phyloP scores from a whole-genome alignment of 164 flowering plant species.

The Tetrastigma voinierianum region DNA sequence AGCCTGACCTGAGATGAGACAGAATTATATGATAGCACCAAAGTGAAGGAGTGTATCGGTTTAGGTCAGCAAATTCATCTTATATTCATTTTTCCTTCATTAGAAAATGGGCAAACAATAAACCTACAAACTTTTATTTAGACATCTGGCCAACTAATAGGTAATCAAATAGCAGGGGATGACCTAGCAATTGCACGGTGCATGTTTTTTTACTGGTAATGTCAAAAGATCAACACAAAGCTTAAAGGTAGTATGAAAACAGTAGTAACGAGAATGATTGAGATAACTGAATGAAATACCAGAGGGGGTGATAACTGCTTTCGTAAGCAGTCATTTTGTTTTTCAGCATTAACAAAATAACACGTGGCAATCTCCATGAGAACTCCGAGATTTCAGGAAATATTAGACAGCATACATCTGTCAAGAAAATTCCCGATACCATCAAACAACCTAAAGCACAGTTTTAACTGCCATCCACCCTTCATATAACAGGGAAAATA shows the following conservation, averaged over 20 bases:
- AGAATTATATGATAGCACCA: too few species aligned
- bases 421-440: constrained; percentile 5
- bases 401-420: constrained; percentile 98
- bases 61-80: too few species aligned
- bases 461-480: neutral
- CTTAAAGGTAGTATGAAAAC: neutral
- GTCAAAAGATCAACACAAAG: neutral
- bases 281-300: constrained; percentile 31
- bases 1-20: too few species aligned
- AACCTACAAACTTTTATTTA: too few species aligned
- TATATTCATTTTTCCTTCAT: too few species aligned
- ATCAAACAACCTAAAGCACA: constrained; percentile 1
- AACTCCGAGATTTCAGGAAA: constrained; percentile 85
- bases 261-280: neutral
- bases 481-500: neutral
- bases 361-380: constrained; percentile 81
- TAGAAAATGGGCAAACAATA: too few species aligned
- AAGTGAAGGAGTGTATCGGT: too few species aligned
- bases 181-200: too few species aligned
- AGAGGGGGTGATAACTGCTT: constrained; percentile 62
- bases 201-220: neutral
- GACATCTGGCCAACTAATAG: too few species aligned
- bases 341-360: constrained; percentile 85
- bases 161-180: too few species aligned
- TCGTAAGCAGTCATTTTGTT: constrained; percentile 97